Evolutionary conservation across 2,329 filamentous ascomycete species (phyloP), one percentile per base, ranked within the genome.

Genomic region (Passalora sequoiae): DNA sequence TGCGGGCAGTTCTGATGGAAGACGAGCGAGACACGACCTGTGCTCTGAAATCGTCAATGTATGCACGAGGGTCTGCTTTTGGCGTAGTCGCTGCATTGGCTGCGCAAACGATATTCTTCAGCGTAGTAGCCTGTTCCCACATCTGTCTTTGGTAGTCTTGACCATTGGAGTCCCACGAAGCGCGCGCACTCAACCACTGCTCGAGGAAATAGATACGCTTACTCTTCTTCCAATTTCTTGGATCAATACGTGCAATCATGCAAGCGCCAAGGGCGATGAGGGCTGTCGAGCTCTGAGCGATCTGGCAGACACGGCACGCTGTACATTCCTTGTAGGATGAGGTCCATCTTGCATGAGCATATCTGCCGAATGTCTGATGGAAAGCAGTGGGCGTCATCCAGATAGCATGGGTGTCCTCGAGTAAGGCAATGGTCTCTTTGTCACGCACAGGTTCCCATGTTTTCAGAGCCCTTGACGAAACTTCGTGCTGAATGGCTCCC

Each of bases 121-220:
- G 9, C 20, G n/a, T 21, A 7, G 20, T 13, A n/a, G 16, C 33
- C 15, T 20, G 20, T n/a, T 21, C 17, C 33, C 33, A 36, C 33
- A 36, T 36, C 12, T 20, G 4, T 8, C 15, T 24, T 12, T n/a
- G 16, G 15, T n/a, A 20, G n/a, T 36, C 33, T 21, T 36, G 19
- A 12, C 12, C 24, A 17, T 21, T n/a, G 10, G 19, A 21, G 9
- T 13, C 32, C 20, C 30, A 45, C 25, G 38, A 42, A 4, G 50
- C 39, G 13, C 32, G 29, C 3, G 40, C 43, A 15, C 38, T 40
- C 25, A 51, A 27, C 51, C 49, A 56, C 22, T 46, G 37, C 24
- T 54, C 47, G 29, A 55, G 54, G 36, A 45, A 59, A 22, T 30
- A 15, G 3, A 58, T 46, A n/a, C 59, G 41, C 33, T 54, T 57